Evolutionary conservation across 495 filamentous ascomycete species (phyloP).

Genomic region (Aspergillus egyptiacus): DNA sequence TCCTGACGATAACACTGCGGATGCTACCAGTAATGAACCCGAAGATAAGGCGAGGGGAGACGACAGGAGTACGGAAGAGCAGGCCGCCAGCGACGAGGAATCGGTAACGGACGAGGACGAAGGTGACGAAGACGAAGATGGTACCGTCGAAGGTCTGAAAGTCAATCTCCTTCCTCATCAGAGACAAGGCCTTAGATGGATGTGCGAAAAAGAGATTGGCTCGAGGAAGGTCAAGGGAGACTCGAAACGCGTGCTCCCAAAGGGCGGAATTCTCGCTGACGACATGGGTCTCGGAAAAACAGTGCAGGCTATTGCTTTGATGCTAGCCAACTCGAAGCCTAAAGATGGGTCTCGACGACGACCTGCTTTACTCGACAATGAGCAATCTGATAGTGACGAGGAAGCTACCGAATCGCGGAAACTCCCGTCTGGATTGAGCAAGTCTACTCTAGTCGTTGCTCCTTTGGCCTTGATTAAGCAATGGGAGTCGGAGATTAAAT

Average conservation of each 20-base stretch:
- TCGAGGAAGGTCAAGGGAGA: constrained; percentile 67
- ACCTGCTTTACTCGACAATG: constrained; percentile 14
- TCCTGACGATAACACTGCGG: constrained; percentile 34
- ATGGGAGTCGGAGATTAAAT: constrained; percentile 89
- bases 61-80: constrained; percentile 45
- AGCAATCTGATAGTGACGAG: constrained; percentile 20
- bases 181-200: constrained; percentile 86
- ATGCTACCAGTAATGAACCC: constrained; percentile 6
- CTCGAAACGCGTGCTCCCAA: constrained; percentile 67
- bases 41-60: constrained; percentile 26
- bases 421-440: constrained; percentile 57
- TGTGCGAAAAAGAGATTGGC: constrained; percentile 82
- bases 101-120: constrained; percentile 47
- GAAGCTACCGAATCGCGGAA: constrained; percentile 47
- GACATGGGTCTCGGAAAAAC: constrained; percentile 97
- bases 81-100: constrained; percentile 46
- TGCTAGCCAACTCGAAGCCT: constrained; percentile 76
- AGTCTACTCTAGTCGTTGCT: constrained; percentile 86
- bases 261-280: constrained; percentile 84
- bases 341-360: constrained; percentile 31
- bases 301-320: constrained; percentile 77
- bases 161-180: constrained; percentile 89
- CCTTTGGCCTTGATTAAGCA: constrained; percentile 93
- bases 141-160: constrained; percentile 72
- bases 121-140: constrained; percentile 66